Evolutionary conservation across 805 yeast genomes (phyloP), one percentile per base, ranked within the genome.

Genomic region (Pichia cephalocereana): DNA sequence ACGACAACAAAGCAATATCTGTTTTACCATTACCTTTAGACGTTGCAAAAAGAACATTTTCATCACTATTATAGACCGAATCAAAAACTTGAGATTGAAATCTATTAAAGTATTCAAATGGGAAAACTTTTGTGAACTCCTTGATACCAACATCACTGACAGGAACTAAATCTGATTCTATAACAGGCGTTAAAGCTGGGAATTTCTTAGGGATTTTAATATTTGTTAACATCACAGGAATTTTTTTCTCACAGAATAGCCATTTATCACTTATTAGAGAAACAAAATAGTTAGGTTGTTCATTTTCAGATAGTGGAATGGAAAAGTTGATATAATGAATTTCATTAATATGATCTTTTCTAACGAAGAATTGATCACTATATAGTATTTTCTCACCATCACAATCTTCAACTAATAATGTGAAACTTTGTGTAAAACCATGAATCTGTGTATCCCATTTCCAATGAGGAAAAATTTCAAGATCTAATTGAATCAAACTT

Each of bases 11-110:
- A 0, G 86, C 91, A 52, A 83, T 66, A 0, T 67, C 72, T 0
- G 87, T 79, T 58, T 85, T 86, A 0, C 95, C 96, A 32, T 80
- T 74, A 1, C 93, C 93, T 55, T 85, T 82, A 0, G 91, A 68
- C 26, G 82, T 71, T 3, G 95, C 93, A 43, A 88, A 64, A 50
- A 89, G 75, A 0, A 80, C 63, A 52, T 73, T 83, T 1, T 53
- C 51, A 50, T 77, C 74, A 0, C 80, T 68, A 38, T 76, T 70
- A 59, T 77, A 84, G 6, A 87, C 58, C 0, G 80, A 48, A 8
- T 76, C 76, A 62, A 84, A 85, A 0, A 74, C 77, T 55, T 86
- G 91, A 0, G 89, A 75, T 64, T 90, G 95, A 44, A 85, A 69
- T 50, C 71, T 74, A 66, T 89, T 90, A 69, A 89, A 88, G 30